Conservation (phyloP, 257 asterid genomes). For the Fraxinus cuspidata region DNA sequence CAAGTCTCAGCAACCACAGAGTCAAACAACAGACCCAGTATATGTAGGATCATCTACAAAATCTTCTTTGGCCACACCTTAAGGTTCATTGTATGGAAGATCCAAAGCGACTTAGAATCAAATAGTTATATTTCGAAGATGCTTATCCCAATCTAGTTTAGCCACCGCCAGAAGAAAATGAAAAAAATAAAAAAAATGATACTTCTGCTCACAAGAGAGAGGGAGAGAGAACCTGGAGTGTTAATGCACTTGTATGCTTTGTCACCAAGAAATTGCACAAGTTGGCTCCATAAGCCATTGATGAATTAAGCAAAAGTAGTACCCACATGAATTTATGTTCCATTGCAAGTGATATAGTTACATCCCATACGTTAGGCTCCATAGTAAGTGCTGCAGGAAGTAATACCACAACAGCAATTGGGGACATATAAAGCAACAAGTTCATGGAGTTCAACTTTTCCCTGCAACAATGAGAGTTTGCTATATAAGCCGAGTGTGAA, state of each 20-base stretch:
- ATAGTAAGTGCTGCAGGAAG: constrained; percentile 70
- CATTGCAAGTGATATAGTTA: constrained; percentile 54
- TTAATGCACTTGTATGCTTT: constrained; percentile 88
- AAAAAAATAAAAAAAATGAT: not conserved
- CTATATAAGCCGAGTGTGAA: not conserved
- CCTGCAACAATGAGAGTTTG: constrained; percentile 43
- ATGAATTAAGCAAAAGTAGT: constrained; percentile 69
- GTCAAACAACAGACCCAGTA: not conserved
- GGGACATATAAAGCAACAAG: constrained; percentile 95
- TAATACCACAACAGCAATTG: constrained; percentile 74
- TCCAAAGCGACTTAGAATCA: no score
- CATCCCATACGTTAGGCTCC: constrained; percentile 80
- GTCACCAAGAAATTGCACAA: constrained; percentile 91
- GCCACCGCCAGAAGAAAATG: not conserved
- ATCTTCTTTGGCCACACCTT: not conserved
- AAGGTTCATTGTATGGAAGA: no score
- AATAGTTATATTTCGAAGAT: no score
- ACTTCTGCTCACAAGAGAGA: not conserved
- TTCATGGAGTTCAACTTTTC: constrained; percentile 97
- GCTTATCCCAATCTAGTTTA: not conserved
- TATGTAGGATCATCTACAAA: not conserved
- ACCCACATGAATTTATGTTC: constrained; percentile 66
- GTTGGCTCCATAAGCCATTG: constrained; percentile 90
- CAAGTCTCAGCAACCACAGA: not conserved
- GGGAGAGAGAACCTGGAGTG: constrained; percentile 69